A percentile compares a stretch with the other conserved stretches of the same genome.
Conservation (phyloP, 768 basidiomycete genomes). For the Mycena vulgaris region DNA sequence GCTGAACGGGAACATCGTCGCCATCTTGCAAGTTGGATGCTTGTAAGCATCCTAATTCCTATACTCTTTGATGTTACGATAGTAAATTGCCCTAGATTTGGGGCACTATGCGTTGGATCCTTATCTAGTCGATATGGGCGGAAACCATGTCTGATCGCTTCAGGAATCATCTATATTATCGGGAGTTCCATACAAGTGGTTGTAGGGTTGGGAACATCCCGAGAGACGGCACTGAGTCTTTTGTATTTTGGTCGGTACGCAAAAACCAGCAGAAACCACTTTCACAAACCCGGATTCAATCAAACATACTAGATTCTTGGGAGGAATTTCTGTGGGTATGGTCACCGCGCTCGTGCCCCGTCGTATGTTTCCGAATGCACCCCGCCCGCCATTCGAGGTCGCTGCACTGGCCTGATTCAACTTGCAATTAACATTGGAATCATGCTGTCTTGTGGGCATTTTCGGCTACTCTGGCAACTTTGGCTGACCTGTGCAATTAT, state of each 20-base stretch:
- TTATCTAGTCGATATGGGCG: constrained; percentile 62
- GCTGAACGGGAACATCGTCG: constrained; percentile 67
- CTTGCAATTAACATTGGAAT: constrained; percentile 55
- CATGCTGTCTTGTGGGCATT: constrained; percentile 53
- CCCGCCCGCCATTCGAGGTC: constrained; percentile 63
- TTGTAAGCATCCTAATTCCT: constrained; percentile 54
- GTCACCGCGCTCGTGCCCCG: constrained; percentile 64
- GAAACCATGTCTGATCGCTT: constrained; percentile 59
- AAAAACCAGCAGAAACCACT: too few relatives aligned
- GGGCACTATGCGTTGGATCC: constrained; percentile 58
- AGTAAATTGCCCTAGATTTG: constrained; percentile 53
- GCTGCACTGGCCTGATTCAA: constrained; percentile 64
- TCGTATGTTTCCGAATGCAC: constrained; percentile 68
- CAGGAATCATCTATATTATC: constrained; percentile 63
- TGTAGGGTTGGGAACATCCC: constrained; percentile 54
- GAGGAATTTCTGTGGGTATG: constrained; percentile 75
- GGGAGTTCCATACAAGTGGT: constrained; percentile 65
- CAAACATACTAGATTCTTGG: constrained; percentile 59
- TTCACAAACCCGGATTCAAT: not conserved
- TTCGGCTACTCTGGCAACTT: not conserved
- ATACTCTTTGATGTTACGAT: not conserved
- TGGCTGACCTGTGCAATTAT: not conserved
- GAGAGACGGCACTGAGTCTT: constrained; percentile 8
- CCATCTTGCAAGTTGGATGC: constrained; percentile 64
- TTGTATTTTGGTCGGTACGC: constrained; percentile 32